These are phyloP conservation scores for Microbotryomycetes sp. DNA, from an alignment of 1,284 basidiomycete genomes.

Conservation along the genomic window DNA sequence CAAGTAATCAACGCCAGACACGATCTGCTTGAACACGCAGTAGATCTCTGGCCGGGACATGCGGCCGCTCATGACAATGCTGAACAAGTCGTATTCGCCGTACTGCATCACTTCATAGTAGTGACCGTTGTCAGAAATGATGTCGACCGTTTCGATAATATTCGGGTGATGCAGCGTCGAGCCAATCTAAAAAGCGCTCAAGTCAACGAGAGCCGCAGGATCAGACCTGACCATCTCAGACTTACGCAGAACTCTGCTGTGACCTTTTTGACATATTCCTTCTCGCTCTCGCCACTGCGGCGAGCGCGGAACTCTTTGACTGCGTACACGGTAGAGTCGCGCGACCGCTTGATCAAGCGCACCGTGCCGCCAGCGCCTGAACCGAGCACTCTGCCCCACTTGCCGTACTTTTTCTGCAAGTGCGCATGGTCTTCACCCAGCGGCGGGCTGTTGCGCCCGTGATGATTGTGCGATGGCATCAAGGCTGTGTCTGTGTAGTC, in stretches of 20 bases:
- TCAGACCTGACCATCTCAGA: constrained; percentile 3
- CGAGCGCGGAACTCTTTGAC: constrained; percentile 96
- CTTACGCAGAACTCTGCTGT: constrained; percentile 86
- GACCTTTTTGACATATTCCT: constrained; percentile 98
- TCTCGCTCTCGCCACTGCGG: constrained; percentile 76
- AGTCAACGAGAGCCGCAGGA: neutral
- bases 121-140: constrained; percentile 94
- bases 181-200: constrained; percentile 52
- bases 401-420: constrained; percentile 95
- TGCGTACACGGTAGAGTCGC: constrained; percentile 64
- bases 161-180: constrained; percentile 91
- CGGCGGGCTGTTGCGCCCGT: constrained; percentile 40
- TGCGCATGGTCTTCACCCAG: constrained; percentile 61
- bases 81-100: constrained; percentile 96
- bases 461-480: constrained; percentile 25
- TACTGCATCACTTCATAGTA: constrained; percentile 99
- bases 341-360: constrained; percentile 79
- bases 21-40: constrained; percentile 98
- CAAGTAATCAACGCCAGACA: constrained; percentile 95
- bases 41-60: constrained; percentile 98
- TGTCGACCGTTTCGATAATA: constrained; percentile 97
- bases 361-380: constrained; percentile 97
- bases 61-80: constrained; percentile 98
- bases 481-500: constrained; percentile 28
- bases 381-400: constrained; percentile 93